These are phyloP conservation scores for Phialophora tarda DNA, from an alignment of 2,329 filamentous ascomycete genomes.

Conservation along the genomic window DNA sequence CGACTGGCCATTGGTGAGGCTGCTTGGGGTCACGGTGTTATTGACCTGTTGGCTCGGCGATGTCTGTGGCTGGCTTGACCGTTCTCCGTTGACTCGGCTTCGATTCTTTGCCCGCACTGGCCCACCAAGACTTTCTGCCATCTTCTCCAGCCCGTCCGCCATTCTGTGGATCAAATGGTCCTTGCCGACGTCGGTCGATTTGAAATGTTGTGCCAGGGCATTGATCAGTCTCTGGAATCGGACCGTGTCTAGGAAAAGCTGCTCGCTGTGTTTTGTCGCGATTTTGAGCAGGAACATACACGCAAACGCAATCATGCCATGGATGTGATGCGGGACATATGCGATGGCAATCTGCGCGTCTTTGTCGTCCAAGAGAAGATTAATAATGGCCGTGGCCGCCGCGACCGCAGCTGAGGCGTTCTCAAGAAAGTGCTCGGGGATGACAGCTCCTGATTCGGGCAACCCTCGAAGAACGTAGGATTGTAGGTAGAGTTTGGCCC, in stretches of 20 bases:
- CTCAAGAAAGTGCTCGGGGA: conserved; percentile 47
- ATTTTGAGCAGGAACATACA: conserved; percentile 55
- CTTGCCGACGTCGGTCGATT: conserved; percentile 41
- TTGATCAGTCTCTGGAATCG: conserved; percentile 40
- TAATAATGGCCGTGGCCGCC: conserved; percentile 51
- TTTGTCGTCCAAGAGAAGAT: conserved; percentile 51
- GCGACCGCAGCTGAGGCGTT: conserved; percentile 53
- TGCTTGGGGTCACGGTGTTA: conserved; percentile 14
- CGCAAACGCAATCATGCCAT: conserved; percentile 56
- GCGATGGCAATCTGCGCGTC: conserved; percentile 52
- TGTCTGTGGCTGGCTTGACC: conserved; percentile 20
- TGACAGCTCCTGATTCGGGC: conserved; percentile 48
- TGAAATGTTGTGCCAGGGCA: conserved; percentile 42
- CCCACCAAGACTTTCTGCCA: conserved; percentile 40
- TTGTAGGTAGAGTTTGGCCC: conserved; percentile 57
- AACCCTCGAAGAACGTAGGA: conserved; percentile 58
- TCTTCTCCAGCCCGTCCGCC: conserved; percentile 44
- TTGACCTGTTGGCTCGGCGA: conserved; percentile 27
- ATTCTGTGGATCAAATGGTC: conserved; percentile 45
- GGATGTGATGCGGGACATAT: conserved; percentile 53
- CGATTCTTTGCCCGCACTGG: conserved; percentile 30
- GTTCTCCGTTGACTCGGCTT: conserved; percentile 28
- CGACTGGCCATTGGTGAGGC: conserved; percentile 23
- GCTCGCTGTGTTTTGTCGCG: conserved; percentile 48
- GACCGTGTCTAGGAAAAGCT: conserved; percentile 44